Base-by-base conservation (phyloP, 352 stramenopile genomes). In the Phytophthora brassicae region DNA sequence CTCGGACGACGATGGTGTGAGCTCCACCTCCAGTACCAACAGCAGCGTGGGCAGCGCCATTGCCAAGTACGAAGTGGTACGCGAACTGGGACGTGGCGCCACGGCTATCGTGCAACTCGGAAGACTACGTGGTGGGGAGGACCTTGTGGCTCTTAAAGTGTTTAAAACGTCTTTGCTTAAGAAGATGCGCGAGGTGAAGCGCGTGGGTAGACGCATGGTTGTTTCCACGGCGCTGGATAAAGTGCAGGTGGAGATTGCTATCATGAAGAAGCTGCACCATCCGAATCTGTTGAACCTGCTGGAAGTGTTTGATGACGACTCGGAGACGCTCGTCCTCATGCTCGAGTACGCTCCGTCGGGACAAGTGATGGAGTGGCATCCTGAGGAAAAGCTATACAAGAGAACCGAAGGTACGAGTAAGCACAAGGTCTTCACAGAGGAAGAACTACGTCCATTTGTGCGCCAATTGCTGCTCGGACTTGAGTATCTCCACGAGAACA, bases 181-280 rank as follows among this genome's bases (percentile, higher is more conserved):
- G 52, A 91, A 90, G 52, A 93, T 93, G 81, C 84, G 85, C 43
- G 86, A 95, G 35, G 77, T 95, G 36, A 92, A 90, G 66, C 84
- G 86, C 45, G 84, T 93, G 29, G 86, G 86, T 0, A 63, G 84
- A 24, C 70, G 74, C 51, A 95, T 95, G 86, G 81, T 95, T 28
- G 84, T 95, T 48, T 95, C 86, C 23, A 95, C 84, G 29, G 86
- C 82, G 29, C 66, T 95, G 23, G 86, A 95, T 60, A 95, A 95
- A 54, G 86, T 95, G 52, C 86, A 95, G 63, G 56, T 92, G 42
- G 86, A 95, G 55, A 95, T 95, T 45, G 84, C 86, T 38, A 95
- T 95, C 66, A 95, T 95, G 86, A 95, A 95, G 72, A 95, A 95
- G 56, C 68, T 95, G 26, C 64, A 83, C 52, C 86, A 95, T 62